These are phyloP conservation scores for Picea sitchensis DNA, from an alignment of 75 land plant species.

Conservation along the genomic window DNA sequence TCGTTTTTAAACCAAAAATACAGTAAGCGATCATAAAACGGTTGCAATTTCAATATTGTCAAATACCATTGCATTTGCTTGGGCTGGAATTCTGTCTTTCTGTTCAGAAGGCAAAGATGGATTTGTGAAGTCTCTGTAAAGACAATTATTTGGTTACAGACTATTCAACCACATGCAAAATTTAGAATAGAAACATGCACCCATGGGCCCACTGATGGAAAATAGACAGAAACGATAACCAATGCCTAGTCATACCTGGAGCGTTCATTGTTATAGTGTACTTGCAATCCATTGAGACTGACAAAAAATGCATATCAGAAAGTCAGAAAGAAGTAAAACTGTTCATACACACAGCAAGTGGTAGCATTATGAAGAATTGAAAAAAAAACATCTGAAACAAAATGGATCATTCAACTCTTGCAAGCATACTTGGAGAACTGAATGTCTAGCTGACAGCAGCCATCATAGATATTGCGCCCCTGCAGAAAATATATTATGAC, in stretches of 20 bases:
- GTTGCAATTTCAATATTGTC: no score
- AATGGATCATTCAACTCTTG: neutral
- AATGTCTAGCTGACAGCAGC: conserved; percentile 96
- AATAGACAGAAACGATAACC: no score
- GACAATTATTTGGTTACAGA: neutral
- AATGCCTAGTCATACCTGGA: conserved; percentile 54
- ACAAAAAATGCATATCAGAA: neutral
- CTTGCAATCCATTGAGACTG: conserved; percentile 95
- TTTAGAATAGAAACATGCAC: no score
- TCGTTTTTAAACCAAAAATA: neutral
- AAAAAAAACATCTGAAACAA: neutral
- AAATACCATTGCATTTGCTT: conserved; percentile 8
- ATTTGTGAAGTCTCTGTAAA: conserved; percentile 86
- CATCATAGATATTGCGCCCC: conserved; percentile 99
- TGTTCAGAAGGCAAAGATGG: conserved; percentile 78
- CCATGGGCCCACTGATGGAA: no score
- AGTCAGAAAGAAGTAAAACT: no score
- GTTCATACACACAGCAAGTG: neutral
- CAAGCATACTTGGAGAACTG: conserved; percentile 90
- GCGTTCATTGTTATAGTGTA: conserved; percentile 94
- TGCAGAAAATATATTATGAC: conserved; percentile 16
- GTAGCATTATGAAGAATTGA: conserved; percentile 11
- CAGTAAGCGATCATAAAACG: conserved; percentile 3
- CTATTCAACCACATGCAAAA: neutral
- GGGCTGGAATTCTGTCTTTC: conserved; percentile 26